A percentile compares a stretch with the other conserved stretches of the same genome.
Conservation (phyloP, 371 early-diverging fungal genomes). For the Mucor saturninus region DNA sequence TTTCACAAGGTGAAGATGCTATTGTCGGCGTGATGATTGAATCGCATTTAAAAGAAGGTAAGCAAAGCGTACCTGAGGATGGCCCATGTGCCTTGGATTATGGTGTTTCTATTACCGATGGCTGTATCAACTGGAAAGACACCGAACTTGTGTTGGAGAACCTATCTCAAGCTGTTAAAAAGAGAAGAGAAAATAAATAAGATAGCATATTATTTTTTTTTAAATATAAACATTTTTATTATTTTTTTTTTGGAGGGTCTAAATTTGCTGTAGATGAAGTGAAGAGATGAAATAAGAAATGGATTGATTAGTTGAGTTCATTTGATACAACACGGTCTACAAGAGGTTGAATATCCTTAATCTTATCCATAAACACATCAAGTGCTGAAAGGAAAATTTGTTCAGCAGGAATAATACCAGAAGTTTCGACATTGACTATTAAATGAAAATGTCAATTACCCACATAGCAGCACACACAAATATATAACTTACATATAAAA, state of each 20-base stretch:
- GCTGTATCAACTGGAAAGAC: constrained; percentile 80
- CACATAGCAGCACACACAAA: too few relatives aligned
- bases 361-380: constrained; percentile 81
- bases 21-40: constrained; percentile 96
- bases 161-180: constrained; percentile 71
- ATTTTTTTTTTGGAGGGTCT: neutral
- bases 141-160: constrained; percentile 72
- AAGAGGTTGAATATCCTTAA: constrained; percentile 62
- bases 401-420: constrained; percentile 83
- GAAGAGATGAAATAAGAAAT: constrained; percentile 5
- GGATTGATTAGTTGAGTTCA: constrained; percentile 14
- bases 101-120: constrained; percentile 87
- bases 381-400: constrained; percentile 79
- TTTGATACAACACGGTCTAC: constrained; percentile 40
- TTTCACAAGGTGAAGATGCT: constrained; percentile 69
- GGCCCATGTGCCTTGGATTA: constrained; percentile 73
- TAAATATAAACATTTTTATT: neutral
- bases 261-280: constrained; percentile 1
- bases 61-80: constrained; percentile 73
- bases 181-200: constrained; percentile 27
- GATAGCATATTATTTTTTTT: neutral
- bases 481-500: constrained; percentile 88
- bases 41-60: constrained; percentile 85
- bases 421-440: constrained; percentile 88
- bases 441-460: neutral